Evolutionary conservation across 2,329 filamentous ascomycete genomes (phyloP), one percentile per base, ranked within the genome.

Genomic region (Fusarium bactridioides): DNA sequence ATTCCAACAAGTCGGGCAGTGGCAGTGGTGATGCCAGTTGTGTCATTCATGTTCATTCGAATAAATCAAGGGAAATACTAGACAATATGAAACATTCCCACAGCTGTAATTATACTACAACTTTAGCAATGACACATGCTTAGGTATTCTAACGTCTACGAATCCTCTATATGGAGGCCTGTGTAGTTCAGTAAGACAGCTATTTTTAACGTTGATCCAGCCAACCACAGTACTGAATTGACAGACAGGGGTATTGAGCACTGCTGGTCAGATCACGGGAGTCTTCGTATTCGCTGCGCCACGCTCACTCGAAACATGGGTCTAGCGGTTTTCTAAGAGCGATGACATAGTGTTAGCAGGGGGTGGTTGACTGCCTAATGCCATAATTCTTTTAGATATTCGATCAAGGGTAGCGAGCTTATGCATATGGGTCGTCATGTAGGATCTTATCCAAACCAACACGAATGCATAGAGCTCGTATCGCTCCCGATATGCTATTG

Each of bases 251-350:
- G 4, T 61, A 19, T 19, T 44, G 37, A 23, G 23, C 44, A 25
- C 16, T 40, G 35, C 21, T 55, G 12, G 53, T 19, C 27, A 41
- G 19, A 29, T 48, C 29, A 48, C 40, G 54, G n/a, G 31, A 33
- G 19, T 33, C 35, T 57, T 57, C 50, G 59, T 61, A 57, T 61
- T 61, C 38, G 35, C 51, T 61, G 51, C 59, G 59, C 59, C 59
- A 61, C 59, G 35, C 54, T 48, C 15, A 21, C n/a, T 60, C 23
- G n/a, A 19, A 33, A 11, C 19, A 18, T n/a, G 31, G 10, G 13
- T 9, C 27, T 35, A 10, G 31, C 31, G 9, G 10, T 44, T 29
- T 58, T n/a, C 18, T 56, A 3, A n/a, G 31, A 58, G 16, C 18
- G 10, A 61, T 61, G 38, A 38, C 59, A 61, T 58, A 37, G 51